phyloP scores from a whole-genome alignment of 768 basidiomycete species.

The Leccinum barrowsii region DNA sequence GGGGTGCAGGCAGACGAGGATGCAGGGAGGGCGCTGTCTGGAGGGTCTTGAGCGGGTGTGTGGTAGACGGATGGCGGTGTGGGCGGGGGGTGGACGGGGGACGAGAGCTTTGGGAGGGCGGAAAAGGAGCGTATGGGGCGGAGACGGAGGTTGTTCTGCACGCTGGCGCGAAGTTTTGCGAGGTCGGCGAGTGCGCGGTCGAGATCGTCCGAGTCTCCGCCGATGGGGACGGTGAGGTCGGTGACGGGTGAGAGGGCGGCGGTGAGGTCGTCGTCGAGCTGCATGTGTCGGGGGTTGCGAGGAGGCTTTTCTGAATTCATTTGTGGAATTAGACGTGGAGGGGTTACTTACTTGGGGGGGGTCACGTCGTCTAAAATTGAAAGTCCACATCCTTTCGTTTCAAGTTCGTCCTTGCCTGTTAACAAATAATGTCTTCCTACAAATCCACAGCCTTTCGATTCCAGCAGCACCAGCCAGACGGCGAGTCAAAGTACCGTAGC shows the following conservation, averaged over 20 bases:
- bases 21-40: constrained; percentile 32
- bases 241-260: constrained; percentile 31
- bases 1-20: constrained; percentile 34
- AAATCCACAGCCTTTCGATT: constrained; percentile 28
- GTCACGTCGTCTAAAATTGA: constrained; percentile 20
- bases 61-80: neutral
- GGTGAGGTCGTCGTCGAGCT: constrained; percentile 29
- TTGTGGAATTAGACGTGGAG: neutral
- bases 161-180: constrained; percentile 64
- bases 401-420: neutral
- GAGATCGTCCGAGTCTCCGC: constrained; percentile 49
- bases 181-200: constrained; percentile 65
- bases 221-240: constrained; percentile 19
- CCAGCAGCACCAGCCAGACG: constrained; percentile 19
- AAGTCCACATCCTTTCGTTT: constrained; percentile 16
- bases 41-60: constrained; percentile 8
- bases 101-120: constrained; percentile 45
- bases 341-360: constrained; percentile 23
- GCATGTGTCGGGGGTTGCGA: constrained; percentile 22
- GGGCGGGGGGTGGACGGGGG: constrained; percentile 1
- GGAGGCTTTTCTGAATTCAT: neutral
- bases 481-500: constrained; percentile 43
- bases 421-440: constrained; percentile 29
- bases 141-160: constrained; percentile 73
- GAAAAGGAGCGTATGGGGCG: constrained; percentile 68